These are phyloP conservation scores for Cercospora sojina DNA, from an alignment of 2,329 filamentous ascomycete species.

Conservation along the genomic window DNA sequence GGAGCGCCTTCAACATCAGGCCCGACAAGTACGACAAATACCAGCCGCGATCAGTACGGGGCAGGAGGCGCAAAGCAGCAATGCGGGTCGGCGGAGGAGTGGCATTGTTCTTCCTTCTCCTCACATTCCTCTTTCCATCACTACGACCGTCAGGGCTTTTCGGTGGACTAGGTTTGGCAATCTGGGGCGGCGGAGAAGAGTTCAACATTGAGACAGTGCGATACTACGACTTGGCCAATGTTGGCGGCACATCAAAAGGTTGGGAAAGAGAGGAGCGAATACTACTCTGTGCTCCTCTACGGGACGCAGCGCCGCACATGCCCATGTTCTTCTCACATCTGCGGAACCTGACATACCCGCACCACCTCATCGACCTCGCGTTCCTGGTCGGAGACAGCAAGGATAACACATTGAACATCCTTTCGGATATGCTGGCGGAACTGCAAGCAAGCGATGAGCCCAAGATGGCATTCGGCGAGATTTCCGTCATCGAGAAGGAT, in stretches of 20 bases:
- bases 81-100: conserved; percentile 63
- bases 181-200: conserved; percentile 54
- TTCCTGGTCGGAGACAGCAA: conserved; percentile 98
- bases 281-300: conserved; percentile 86
- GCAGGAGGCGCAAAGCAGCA: conserved; percentile 68
- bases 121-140: conserved; percentile 75
- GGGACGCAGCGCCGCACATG: conserved; percentile 88
- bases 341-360: conserved; percentile 93
- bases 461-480: conserved; percentile 85
- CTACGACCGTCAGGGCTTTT: conserved; percentile 61
- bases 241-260: conserved; percentile 84
- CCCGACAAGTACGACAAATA: conserved; percentile 80
- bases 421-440: conserved; percentile 71
- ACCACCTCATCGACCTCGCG: conserved; percentile 91
- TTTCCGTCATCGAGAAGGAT: conserved; percentile 97
- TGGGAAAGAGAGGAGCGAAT: conserved; percentile 98
- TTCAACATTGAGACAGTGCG: conserved; percentile 89
- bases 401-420: conserved; percentile 76
- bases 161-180: conserved; percentile 63
- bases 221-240: conserved; percentile 92
- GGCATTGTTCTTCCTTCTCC: conserved; percentile 57
- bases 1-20: conserved; percentile 66
- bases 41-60: conserved; percentile 73
- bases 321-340: conserved; percentile 99
- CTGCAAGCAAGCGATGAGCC: conserved; percentile 79